Base-by-base conservation (phyloP, 345 rosid genomes). In the Psidium friedrichsthalianum region DNA sequence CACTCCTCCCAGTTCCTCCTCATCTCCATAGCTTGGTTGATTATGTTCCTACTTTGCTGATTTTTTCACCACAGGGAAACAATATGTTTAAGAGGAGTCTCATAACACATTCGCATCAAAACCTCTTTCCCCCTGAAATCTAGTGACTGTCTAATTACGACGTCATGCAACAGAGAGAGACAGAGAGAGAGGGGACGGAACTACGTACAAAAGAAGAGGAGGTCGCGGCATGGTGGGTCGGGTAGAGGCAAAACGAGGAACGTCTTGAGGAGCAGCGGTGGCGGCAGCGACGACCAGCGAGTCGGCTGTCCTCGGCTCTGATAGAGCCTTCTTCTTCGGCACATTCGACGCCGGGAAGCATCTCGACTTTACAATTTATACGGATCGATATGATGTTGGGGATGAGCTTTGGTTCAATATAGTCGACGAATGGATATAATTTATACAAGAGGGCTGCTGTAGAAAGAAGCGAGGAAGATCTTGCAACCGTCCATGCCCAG, bases 321-420 rank as follows among this genome's bases (percentile, higher is more conserved):
- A 8, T 88, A 93, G 89, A 93, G 94, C 82, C 94, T 86, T 82
- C 98, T 92, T 86, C 99, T 89, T 36, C 99, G 88, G 98, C 98
- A 82, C 93, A 92, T 88, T 95, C 96, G 52, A 96, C 96, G 15
- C 99, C 99, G 32, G 95, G 94, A 82, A 97, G 91, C 98, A 93
- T 94, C 24, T 93, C 98, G 83, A 81, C 64, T 54, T 69, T 18
- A 69, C 24, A 0, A 18, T 16, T 44, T 32, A 9, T 18, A 42
- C 3, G 25, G 24, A 64, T 8, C 2, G 8, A 15, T 12, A 61
- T 15, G 15, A 61, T 15, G 42, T 61, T 1, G 20, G 21, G 11
- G 13, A 64, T 16, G 42, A 64, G 76, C 76, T 64, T 29, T 20
- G 42, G 20, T 3, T 64, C 16, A 29, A 64, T 29, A 18, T 36